A percentile compares a stretch with the other conserved stretches of the same genome.
phyloP scores from a whole-genome alignment of 805 yeast species.

The Cyberlindnera lachancei region DNA sequence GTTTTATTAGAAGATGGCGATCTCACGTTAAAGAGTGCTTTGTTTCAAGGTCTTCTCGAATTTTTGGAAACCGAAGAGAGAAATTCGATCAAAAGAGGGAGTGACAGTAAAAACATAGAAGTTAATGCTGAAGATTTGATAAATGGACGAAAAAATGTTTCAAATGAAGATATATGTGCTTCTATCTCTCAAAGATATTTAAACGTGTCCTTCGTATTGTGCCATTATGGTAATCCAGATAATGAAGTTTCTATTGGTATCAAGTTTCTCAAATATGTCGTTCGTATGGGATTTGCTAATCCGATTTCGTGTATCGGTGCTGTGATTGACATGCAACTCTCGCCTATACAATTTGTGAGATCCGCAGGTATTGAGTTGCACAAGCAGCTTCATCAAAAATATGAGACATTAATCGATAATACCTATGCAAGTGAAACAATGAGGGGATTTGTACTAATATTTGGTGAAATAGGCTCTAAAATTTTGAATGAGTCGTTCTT shows the following conservation, averaged over 20 bases:
- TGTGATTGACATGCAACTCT: conserved; percentile 59
- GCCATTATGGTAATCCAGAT: conserved; percentile 39
- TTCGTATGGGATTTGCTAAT: conserved; percentile 63
- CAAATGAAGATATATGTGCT: conserved; percentile 67
- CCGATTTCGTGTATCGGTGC: conserved; percentile 68
- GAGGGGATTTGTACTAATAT: conserved; percentile 33
- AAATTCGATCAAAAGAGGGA: conserved; percentile 33
- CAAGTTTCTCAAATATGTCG: conserved; percentile 45
- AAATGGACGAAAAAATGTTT: conserved; percentile 36
- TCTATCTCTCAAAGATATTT: conserved; percentile 62
- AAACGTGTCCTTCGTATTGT: conserved; percentile 37
- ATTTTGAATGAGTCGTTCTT: conserved; percentile 25
- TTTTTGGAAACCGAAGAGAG: conserved; percentile 53
- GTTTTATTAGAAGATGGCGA: conserved; percentile 33
- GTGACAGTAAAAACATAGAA: conserved; percentile 26
- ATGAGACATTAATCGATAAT: conserved; percentile 65
- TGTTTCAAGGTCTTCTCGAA: conserved; percentile 49
- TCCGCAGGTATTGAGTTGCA: conserved; percentile 47
- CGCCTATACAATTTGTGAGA: conserved; percentile 36
- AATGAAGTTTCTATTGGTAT: conserved; percentile 42
- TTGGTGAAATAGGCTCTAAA: conserved; percentile 13
- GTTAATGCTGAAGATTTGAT: conserved; percentile 40
- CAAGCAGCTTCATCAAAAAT: conserved; percentile 48
- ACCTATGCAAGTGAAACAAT: conserved; percentile 57
- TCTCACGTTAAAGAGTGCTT: conserved; percentile 37